Conservation (phyloP, 805 yeast species). For the Brettanomyces bruxellensis region DNA sequence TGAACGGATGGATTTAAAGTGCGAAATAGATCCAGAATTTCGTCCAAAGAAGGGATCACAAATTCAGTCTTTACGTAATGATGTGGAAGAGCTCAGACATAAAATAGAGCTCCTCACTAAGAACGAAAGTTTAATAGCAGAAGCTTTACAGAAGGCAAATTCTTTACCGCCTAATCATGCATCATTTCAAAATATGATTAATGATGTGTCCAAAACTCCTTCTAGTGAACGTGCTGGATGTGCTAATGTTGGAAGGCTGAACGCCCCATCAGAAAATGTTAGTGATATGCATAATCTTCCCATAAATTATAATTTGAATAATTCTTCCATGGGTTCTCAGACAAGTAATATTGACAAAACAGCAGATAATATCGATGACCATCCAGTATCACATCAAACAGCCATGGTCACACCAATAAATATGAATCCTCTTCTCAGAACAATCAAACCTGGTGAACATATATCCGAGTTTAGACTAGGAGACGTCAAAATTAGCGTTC, state of each 20-base stretch:
- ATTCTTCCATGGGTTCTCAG: background rate
- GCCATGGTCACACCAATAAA: constrained; percentile 13
- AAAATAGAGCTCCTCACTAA: constrained; percentile 59
- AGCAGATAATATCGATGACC: background rate
- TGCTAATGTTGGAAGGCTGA: no score
- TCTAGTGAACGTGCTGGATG: background rate
- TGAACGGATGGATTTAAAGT: constrained; percentile 64
- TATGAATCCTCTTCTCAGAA: constrained; percentile 11
- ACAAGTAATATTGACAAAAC: background rate
- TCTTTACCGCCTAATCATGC: background rate
- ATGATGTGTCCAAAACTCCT: background rate
- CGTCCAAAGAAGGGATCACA: constrained; percentile 90
- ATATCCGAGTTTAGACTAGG: constrained; percentile 68
- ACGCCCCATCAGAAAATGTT: background rate
- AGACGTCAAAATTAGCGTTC: constrained; percentile 56
- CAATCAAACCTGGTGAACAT: constrained; percentile 17
- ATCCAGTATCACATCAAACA: constrained; percentile 1
- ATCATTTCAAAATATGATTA: background rate
- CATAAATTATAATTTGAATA: no score
- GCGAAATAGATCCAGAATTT: constrained; percentile 88
- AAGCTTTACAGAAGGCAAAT: constrained; percentile 39
- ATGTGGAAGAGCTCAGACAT: constrained; percentile 70
- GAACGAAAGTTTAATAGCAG: constrained; percentile 60
- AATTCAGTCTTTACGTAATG: constrained; percentile 73
- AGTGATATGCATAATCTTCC: background rate